Percentiles rank a stretch among this genome's conserved stretches.
phyloP scores from a whole-genome alignment of 177 flowering plant species.

The Telopea speciosissima region DNA sequence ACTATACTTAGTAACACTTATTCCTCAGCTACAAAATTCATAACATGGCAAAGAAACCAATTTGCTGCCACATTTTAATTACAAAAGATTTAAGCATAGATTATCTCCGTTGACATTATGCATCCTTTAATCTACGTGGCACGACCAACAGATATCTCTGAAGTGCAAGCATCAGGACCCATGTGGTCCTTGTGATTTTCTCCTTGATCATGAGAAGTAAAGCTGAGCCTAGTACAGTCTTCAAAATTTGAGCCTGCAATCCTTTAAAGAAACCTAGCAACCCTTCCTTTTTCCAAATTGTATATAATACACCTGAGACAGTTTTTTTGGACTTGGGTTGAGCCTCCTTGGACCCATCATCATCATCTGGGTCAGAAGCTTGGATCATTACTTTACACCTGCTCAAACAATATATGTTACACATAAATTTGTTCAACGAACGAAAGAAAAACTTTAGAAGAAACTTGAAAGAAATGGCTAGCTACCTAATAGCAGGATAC shows the following conservation, averaged over 20 bases:
- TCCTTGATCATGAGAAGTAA: constrained; percentile 86
- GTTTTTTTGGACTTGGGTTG: constrained; percentile 32
- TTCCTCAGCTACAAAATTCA: constrained; percentile 6
- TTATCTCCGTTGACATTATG: constrained; percentile 11
- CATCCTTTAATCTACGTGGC: constrained; percentile 39
- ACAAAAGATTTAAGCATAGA: constrained; percentile 8
- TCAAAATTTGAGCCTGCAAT: constrained; percentile 68
- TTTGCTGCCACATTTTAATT: constrained; percentile 9
- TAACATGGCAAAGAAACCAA: neutral
- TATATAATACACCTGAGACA: constrained; percentile 27
- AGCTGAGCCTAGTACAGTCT: constrained; percentile 80
- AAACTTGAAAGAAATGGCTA: neutral
- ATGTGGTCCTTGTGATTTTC: constrained; percentile 69
- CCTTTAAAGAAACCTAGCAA: constrained; percentile 77
- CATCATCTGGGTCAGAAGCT: constrained; percentile 57
- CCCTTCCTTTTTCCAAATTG: constrained; percentile 78
- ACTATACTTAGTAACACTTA: neutral
- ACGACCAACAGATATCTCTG: constrained; percentile 35
- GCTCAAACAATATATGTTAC: constrained; percentile 8
- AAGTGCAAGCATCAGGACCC: constrained; percentile 71
- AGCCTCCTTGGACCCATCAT: constrained; percentile 26
- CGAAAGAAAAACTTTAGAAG: neutral
- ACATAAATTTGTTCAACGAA: neutral
- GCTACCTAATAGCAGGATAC: constrained; percentile 79
- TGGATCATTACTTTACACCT: constrained; percentile 89